A percentile compares a stretch with the other conserved stretches of the same genome.
phyloP scores from a whole-genome alignment of 2,329 filamentous ascomycete genomes.

The Epicoccum nigrum region DNA sequence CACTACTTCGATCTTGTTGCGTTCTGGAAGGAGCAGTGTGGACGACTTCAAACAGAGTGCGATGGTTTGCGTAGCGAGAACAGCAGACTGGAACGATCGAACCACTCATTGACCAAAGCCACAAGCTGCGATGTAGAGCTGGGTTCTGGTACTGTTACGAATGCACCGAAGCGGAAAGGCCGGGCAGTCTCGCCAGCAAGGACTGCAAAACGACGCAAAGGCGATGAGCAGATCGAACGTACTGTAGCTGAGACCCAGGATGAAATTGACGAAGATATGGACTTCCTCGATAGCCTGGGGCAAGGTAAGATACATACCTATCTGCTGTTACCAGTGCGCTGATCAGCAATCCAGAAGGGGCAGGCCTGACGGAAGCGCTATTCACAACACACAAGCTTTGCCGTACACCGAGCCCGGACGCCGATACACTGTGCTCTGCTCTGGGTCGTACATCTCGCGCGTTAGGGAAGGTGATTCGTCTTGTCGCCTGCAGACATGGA shows the following conservation, averaged over 20 bases:
- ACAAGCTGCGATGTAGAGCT: not conserved
- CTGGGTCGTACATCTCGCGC: conserved; percentile 31
- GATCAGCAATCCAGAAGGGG: conserved; percentile 21
- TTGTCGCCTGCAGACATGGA: conserved; percentile 28
- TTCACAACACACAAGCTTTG: conserved; percentile 40
- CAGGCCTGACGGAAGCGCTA: conserved; percentile 32
- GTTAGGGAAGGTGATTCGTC: conserved; percentile 33
- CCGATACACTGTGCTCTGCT: conserved; percentile 32
- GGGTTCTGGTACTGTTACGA: not conserved
- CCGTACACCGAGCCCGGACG: conserved; percentile 21
- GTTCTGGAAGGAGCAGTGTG: conserved; percentile 46
- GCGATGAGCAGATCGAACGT: conserved; percentile 11
- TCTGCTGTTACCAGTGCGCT: conserved; percentile 1
- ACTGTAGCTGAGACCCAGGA: conserved; percentile 24
- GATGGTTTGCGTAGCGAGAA: conserved; percentile 29
- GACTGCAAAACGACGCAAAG: conserved; percentile 25
- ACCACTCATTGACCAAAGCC: conserved; percentile 24
- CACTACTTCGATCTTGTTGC: conserved; percentile 49
- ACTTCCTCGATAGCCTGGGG: conserved; percentile 36
- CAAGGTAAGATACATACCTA: conserved; percentile 20
- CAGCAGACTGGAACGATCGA: conserved; percentile 37
- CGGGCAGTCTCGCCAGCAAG: conserved; percentile 13
- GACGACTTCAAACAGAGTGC: conserved; percentile 31
- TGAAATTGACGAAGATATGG: conserved; percentile 34
- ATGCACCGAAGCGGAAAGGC: conserved; percentile 30